Base-by-base conservation (phyloP, 768 basidiomycete species). In the Floccularia luteovirens region DNA sequence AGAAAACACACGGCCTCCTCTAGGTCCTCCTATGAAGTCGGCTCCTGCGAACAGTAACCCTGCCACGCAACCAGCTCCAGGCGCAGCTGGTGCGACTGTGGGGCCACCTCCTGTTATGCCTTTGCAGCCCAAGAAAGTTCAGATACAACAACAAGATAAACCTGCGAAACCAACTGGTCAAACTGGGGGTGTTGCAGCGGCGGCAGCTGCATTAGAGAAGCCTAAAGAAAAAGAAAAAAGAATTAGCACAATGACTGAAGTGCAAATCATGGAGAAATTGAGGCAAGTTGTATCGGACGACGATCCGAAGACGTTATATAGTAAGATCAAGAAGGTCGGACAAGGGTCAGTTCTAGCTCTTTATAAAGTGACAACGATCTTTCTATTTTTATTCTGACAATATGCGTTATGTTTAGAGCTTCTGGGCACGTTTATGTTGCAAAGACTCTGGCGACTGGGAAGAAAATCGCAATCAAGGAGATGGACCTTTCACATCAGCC, bases 381-480 rank as follows among this genome's bases (percentile, higher is more conserved):
- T n/a, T n/a, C n/a, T n/a, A 34, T 28, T 32, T 35, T 5, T 25
- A 3, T 20, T 13, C 2, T 30, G 22, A n/a, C n/a, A 16, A 17
- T 12, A 34, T 17, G 25, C 2, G 17, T 23, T 44, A 36, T 39
- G 37, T 39, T 47, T 50, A 96, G 94, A 51, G 94, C 94, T 3
- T 97, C 93, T 13, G 94, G 96, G 12, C 90, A 94, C 56, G 94
- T 99, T 10, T 99, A 93, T 55, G 93, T 98, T 17, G 94, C 96
- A 7, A 97, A 96, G 68, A 86, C 82, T 5, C 70, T 90, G 17
- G 67, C 79, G 4, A 87, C 75, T 2, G 83, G 86, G 38, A 82
- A 78, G 63, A 93, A 92, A 61, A 89, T 96, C 8, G 92, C 92
- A 2, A 94, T 97, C 69, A 97, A 97, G 67, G 91, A 96, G 70